Evolutionary conservation across 257 asterid species (phyloP).

Genomic region (Solanum piurae): DNA sequence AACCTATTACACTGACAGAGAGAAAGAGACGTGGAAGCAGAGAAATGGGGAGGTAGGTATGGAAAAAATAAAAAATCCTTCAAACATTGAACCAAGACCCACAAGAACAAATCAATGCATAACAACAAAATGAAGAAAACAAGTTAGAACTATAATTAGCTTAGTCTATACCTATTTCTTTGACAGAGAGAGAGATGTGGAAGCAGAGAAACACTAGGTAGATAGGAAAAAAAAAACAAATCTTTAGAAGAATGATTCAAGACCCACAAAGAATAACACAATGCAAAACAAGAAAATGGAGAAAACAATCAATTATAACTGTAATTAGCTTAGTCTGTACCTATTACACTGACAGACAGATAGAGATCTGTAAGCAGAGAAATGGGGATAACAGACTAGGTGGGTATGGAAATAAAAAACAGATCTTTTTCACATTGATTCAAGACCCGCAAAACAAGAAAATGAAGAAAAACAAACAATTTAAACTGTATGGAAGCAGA

Average conservation of each 20-base stretch:
- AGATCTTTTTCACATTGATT: background rate
- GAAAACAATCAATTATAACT: background rate
- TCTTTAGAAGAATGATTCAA: background rate
- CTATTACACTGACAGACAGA: background rate
- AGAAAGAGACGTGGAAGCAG: background rate
- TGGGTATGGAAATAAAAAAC: background rate
- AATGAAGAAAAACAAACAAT: background rate
- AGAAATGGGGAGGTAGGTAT: background rate
- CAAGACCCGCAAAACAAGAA: background rate
- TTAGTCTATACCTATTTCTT: background rate
- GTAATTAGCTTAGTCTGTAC: background rate
- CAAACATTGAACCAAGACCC: background rate
- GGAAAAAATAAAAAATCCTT: background rate
- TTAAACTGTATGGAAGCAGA: background rate
- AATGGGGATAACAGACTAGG: background rate
- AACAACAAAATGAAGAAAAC: background rate
- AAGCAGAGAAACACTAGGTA: background rate
- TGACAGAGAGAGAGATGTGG: background rate
- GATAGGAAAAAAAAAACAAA: background rate
- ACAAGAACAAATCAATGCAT: background rate
- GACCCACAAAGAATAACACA: background rate
- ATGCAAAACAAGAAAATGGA: background rate
- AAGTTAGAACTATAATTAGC: background rate
- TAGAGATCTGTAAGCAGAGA: background rate
- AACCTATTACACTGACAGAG: background rate